phyloP scores from a whole-genome alignment of 1,139 yeast species.

The Casaregolazyma suthepensis region DNA sequence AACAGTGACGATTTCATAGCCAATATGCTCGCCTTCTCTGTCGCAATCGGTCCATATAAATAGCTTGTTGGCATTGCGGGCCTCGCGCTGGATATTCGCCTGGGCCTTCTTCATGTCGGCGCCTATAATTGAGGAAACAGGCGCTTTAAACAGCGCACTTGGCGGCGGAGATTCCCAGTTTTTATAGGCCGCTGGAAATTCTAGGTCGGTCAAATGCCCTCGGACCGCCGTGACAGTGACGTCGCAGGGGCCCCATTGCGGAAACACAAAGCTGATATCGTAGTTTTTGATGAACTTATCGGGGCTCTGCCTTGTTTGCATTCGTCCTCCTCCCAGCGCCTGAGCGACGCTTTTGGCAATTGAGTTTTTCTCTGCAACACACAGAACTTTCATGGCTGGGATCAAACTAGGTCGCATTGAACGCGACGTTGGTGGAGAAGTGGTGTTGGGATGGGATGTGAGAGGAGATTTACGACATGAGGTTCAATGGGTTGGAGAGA shows the following conservation, averaged over 20 bases:
- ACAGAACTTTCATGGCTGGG: slow-evolving; percentile 62
- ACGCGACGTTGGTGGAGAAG: not conserved
- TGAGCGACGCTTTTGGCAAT: slow-evolving; percentile 81
- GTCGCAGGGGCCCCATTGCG: slow-evolving; percentile 56
- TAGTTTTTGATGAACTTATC: slow-evolving; percentile 73
- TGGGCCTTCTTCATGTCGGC: slow-evolving; percentile 46
- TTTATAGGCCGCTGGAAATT: slow-evolving; percentile 50
- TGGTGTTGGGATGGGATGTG: not conserved
- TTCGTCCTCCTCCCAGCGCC: slow-evolving; percentile 69
- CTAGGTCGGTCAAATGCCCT: slow-evolving; percentile 71
- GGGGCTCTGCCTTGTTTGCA: slow-evolving; percentile 22
- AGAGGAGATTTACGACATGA: not conserved
- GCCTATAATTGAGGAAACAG: slow-evolving; percentile 41
- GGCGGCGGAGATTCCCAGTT: slow-evolving; percentile 68
- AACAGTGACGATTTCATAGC: slow-evolving; percentile 70
- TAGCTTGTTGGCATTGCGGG: slow-evolving; percentile 51
- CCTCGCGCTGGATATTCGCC: slow-evolving; percentile 64
- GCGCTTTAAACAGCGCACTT: slow-evolving; percentile 63
- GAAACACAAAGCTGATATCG: slow-evolving; percentile 63
- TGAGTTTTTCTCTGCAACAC: slow-evolving; percentile 97
- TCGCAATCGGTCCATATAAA: slow-evolving; percentile 99
- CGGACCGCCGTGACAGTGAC: slow-evolving; percentile 90
- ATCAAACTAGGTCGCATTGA: not conserved
- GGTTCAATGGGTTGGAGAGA: not conserved
- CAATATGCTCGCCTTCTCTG: slow-evolving; percentile 95